These are phyloP conservation scores for Akanthomyces dipterigenus DNA, from an alignment of 2,329 filamentous ascomycete genomes.

Conservation along the genomic window DNA sequence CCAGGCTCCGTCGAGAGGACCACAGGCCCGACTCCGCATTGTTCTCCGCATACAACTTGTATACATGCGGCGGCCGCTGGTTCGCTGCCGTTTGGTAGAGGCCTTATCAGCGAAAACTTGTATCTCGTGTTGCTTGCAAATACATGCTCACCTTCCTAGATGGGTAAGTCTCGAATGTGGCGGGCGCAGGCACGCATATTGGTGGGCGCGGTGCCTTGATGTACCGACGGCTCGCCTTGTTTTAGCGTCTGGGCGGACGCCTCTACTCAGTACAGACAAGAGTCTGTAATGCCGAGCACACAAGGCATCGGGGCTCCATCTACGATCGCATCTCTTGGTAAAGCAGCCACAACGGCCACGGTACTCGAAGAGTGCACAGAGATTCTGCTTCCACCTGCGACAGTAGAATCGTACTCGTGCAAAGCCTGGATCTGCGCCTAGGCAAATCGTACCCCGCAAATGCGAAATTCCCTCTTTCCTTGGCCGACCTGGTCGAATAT, in stretches of 20 bases:
- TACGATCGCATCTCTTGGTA: constrained; percentile 1
- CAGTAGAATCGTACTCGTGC: too few species aligned
- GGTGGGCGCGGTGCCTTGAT: neutral
- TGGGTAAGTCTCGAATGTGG: neutral
- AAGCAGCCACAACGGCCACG: neutral
- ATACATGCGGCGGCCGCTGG: neutral
- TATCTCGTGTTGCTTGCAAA: neutral
- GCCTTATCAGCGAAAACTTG: neutral
- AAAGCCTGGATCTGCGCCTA: neutral
- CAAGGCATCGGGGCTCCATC: neutral
- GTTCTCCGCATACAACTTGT: neutral
- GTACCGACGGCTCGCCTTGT: neutral
- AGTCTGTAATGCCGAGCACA: neutral
- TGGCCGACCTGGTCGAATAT: neutral
- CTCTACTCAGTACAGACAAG: neutral
- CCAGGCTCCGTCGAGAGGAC: neutral
- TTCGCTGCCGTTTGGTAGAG: neutral
- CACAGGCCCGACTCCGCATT: neutral
- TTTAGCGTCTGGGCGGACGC: neutral
- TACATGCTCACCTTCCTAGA: neutral
- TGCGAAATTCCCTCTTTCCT: neutral
- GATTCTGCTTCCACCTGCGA: neutral
- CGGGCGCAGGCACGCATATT: neutral
- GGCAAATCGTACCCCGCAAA: neutral
- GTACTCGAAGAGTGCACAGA: neutral